Evolutionary conservation across 2,329 filamentous ascomycete species (phyloP), one percentile per base, ranked within the genome.

Genomic region (Echinosphaeria canescens): DNA sequence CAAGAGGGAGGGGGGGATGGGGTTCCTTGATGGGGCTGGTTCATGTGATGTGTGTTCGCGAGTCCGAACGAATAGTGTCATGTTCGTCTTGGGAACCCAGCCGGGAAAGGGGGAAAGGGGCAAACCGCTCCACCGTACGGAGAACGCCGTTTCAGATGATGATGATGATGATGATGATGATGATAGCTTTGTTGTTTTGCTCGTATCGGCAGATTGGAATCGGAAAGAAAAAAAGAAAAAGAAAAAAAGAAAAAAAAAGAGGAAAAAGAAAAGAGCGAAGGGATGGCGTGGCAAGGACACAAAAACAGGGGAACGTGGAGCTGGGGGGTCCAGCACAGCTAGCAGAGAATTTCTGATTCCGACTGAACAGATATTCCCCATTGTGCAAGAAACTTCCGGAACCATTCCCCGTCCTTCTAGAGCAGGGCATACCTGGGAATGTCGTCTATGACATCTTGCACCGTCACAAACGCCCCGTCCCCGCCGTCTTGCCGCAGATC

Each of bases 401-500:
- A n/a, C n/a, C n/a, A n/a, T n/a, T n/a, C n/a, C n/a, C n/a, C n/a
- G n/a, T n/a, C n/a, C n/a, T n/a, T n/a, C 28, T 40, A 53, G 27
- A 46, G 38, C 23, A 47, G 40, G 22, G 47, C 40, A 4, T 42
- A 41, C 30, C 46, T 49, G 11, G 53, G 49, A 30, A 66, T 54
- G 23, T 50, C 47, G 26, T 57, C 50, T 27, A 64, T 42, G 29
- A 64, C 41, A 23, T 54, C 52, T 33, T 59, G 50, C 13, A 68
- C 44, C 11, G 59, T 85, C 38, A 93, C 63, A 45, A 95, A 84
- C 16, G 81, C 74, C 20, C 78, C 82, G 9, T 75, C 62, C 17
- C 81, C 76, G 30, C 84, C 82, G 22, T 79, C 73, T 39, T 75
- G 66, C 25, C 75, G 66, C 10, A 92, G 58, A 29, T 85, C 75